A percentile compares a stretch with the other conserved stretches of the same genome.
Conservation (phyloP, 345 rosid genomes). For the Brassica carinata region DNA sequence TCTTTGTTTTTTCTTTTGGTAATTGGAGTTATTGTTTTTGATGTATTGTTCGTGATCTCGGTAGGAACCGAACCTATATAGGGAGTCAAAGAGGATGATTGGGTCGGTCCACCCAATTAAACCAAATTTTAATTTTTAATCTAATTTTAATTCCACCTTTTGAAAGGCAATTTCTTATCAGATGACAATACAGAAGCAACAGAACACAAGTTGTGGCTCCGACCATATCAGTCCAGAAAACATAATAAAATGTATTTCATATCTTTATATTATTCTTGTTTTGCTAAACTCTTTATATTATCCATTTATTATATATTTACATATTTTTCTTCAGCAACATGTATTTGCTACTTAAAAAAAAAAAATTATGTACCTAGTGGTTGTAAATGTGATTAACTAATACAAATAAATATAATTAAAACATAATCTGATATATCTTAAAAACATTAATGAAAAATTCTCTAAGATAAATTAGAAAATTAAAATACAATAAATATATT, state of each 20-base stretch:
- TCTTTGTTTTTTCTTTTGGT: constrained; percentile 4
- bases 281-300: not conserved
- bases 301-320: not conserved
- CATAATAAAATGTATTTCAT: not conserved
- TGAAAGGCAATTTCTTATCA: no score
- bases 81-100: constrained; percentile 4
- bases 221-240: constrained; percentile 23
- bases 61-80: not conserved
- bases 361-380: not conserved
- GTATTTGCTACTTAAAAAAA: not conserved
- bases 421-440: not conserved
- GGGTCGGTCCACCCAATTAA: no score
- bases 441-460: not conserved
- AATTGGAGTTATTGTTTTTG: constrained; percentile 1
- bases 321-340: not conserved
- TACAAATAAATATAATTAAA: no score
- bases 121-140: no score
- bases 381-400: not conserved
- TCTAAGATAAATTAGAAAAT: not conserved
- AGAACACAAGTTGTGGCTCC: constrained; percentile 26
- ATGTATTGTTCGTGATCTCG: constrained; percentile 6
- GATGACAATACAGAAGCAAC: not conserved
- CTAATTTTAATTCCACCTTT: no score
- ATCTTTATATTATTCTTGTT: not conserved
- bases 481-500: not conserved